Conservation (phyloP, 345 rosid genomes). For the Citrus cavaleriei region DNA sequence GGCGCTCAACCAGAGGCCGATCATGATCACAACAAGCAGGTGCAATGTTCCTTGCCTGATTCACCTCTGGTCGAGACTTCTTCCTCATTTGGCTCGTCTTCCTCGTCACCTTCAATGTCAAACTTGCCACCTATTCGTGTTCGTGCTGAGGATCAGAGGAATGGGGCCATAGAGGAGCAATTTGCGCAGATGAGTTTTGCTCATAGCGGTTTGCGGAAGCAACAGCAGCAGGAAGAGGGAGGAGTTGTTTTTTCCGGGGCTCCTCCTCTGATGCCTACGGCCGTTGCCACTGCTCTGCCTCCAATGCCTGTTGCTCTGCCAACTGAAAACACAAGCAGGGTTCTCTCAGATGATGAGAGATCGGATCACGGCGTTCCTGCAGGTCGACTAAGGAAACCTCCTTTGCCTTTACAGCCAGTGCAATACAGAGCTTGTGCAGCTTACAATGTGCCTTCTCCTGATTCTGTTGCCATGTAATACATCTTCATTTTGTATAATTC, state of each 20-base stretch:
- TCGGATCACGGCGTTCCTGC: conserved; percentile 50
- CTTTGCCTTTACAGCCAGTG: conserved; percentile 52
- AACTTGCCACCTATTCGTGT: conserved; percentile 70
- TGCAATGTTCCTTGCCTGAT: conserved; percentile 45
- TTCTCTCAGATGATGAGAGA: conserved; percentile 56
- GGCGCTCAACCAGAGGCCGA: conserved; percentile 15
- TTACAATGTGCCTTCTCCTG: conserved; percentile 60
- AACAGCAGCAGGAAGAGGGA: conserved; percentile 46
- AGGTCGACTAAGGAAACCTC: conserved; percentile 55
- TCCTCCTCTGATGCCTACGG: conserved; percentile 27
- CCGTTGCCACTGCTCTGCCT: not conserved
- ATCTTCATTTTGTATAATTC: not conserved
- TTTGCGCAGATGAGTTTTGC: conserved; percentile 48
- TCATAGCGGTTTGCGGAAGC: conserved; percentile 23
- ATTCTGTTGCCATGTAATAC: conserved; percentile 66
- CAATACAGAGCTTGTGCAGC: conserved; percentile 38
- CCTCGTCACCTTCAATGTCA: conserved; percentile 65
- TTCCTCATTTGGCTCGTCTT: conserved; percentile 55
- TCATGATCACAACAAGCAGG: conserved; percentile 28
- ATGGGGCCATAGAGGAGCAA: conserved; percentile 49
- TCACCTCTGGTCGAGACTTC: conserved; percentile 50
- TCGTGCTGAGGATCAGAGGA: conserved; percentile 32
- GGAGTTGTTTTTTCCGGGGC: conserved; percentile 3
- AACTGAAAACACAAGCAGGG: conserved; percentile 28
- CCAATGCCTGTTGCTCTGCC: conserved; percentile 21